Evolutionary conservation across 75 land plant genomes (phyloP), one percentile per base, ranked within the genome.

Genomic region (Picea sitchensis): DNA sequence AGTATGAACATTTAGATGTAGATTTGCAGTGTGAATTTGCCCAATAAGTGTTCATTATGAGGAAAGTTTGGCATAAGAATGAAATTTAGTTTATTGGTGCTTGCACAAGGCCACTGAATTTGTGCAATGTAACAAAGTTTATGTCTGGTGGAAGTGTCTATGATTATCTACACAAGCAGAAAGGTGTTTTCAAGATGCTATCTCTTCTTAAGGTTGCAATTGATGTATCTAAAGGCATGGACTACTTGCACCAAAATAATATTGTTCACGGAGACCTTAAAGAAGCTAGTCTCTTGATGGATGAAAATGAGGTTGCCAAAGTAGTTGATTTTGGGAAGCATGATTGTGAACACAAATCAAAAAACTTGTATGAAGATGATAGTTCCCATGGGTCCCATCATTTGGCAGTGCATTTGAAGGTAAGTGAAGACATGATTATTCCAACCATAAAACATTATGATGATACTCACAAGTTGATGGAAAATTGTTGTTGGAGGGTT

Each of bases 31-130:
- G 26, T 26, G 26, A 26, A 26, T 26, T 26, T 26, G 26, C 26
- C 26, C 26, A 26, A 26, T 26, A 26, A 26, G 26, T 26, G 26
- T 26, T 26, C 26, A 26, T 26, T 26, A 26, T 26, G 26, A 96
- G 99, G 84, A 96, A 96, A 80, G 93, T 96, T 68, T 85, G 99
- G 3, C 99, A 96, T 75, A 94, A 94, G 82, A 94, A 96, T 80
- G 98, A 94, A 69, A 98, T 96, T 79, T 95, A 94, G 86, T 96
- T 96, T 67, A 94, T 96, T 78, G 98, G 99, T 73, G 97, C 97
- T 77, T 96, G 99, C 81, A 96, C 99, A 14, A 90, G 81, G 61
- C 92, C 97, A 65, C 95, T 98, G 57, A 87, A 82, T 80, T 83
- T 96, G 67, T 96, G 92, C 77, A 96, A 94, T 79, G 91, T 96